Base-by-base conservation (phyloP, 106 monocot species). In the Iris macrosiphon region DNA sequence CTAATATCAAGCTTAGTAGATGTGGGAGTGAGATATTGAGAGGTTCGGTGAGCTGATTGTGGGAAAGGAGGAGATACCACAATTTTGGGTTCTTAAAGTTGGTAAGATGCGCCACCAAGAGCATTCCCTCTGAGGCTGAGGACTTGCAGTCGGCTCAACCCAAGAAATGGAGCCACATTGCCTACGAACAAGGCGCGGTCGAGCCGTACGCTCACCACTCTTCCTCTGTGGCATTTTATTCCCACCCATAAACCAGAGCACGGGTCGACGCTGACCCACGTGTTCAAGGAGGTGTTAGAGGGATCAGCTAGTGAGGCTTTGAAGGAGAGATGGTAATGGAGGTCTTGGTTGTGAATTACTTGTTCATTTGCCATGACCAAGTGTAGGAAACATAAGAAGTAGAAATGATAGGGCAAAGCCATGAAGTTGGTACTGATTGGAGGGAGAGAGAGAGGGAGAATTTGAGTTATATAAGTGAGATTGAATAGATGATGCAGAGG, bases 221-320 rank as follows among this genome's bases (percentile, higher is more conserved):
- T 41, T 2, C 63, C 33, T 38, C 31, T 14, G 33, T 27, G 13
- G 73, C 79, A 79, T 28, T 34, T 57, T 2, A 79, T 15, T 1
- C 79, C 79, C 0, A 49, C 8, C 79, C 79, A 79, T 2, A 45
- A 15, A 16, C 78, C 78, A 4, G 68, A 73, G 60, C 79, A 79
- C n/a, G 79, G 79, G 58, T 73, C 30, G 35, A 15, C 0, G 18
- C 68, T 73, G 3, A 27, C 30, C 79, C 79, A 79, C 12, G 35
- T 55, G 12, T 10, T 20, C 52, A 79, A 38, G 4, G 41, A 17
- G 11, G 24, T 9, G 61, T 28, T 18, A 10, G 4, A 29, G 39
- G 29, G 22, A 20, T 58, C 64, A 21, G 68, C n/a, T n/a, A n/a
- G 51, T 21, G 73, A 63, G 53, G 79, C 26, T 31, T 73, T 79